phyloP scores from a whole-genome alignment of 805 yeast species.

The Jamesozyma gamospora region DNA sequence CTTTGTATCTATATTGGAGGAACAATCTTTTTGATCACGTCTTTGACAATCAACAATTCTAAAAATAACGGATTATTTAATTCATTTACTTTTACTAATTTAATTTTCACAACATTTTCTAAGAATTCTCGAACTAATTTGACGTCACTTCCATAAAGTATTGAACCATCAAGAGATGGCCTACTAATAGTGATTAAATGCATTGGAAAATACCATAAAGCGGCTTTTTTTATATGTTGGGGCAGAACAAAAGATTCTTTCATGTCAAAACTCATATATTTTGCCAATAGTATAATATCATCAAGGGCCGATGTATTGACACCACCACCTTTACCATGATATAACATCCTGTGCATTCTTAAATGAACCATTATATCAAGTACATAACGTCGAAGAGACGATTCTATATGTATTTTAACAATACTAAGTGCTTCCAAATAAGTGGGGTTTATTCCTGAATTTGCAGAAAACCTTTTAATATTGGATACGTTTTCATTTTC shows the following conservation, averaged over 20 bases:
- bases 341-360: slow-evolving; percentile 46
- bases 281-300: slow-evolving; percentile 35
- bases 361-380: slow-evolving; percentile 48
- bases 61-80: slow-evolving; percentile 18
- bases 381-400: slow-evolving; percentile 34
- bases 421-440: background rate
- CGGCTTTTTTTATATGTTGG: slow-evolving; percentile 39
- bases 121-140: slow-evolving; percentile 20
- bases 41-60: slow-evolving; percentile 41
- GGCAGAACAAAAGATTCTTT: slow-evolving; percentile 42
- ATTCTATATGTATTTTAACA: slow-evolving; percentile 4
- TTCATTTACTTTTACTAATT: slow-evolving; percentile 11
- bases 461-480: background rate
- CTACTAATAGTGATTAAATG: slow-evolving; percentile 39
- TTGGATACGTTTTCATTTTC: slow-evolving; percentile 1
- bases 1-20: slow-evolving; percentile 29
- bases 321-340: slow-evolving; percentile 36
- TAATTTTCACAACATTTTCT: slow-evolving; percentile 13
- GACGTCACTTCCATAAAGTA: slow-evolving; percentile 24
- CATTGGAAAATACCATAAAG: slow-evolving; percentile 40
- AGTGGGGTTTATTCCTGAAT: background rate
- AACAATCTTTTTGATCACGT: slow-evolving; percentile 41
- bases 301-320: slow-evolving; percentile 38
- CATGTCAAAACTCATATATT: slow-evolving; percentile 32
- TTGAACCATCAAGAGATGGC: slow-evolving; percentile 27